These are phyloP conservation scores for Colletotrichum destructivum DNA, from an alignment of 2,329 filamentous ascomycete species.

Conservation along the genomic window DNA sequence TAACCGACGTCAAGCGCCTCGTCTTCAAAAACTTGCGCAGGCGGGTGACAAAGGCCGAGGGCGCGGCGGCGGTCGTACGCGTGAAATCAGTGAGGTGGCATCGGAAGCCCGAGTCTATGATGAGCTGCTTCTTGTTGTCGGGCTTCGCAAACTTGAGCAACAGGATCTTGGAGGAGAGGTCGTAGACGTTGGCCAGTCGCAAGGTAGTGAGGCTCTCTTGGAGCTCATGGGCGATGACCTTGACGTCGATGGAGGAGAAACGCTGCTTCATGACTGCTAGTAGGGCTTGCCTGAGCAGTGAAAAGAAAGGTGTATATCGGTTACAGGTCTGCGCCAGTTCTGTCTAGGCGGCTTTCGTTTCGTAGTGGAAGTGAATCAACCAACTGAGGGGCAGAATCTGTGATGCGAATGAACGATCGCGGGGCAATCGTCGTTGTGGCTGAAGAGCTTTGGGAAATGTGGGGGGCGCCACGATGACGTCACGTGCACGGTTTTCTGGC, in stretches of 20 bases:
- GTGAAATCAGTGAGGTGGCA: conserved; percentile 94
- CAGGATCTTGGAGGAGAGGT: conserved; percentile 95
- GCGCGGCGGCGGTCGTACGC: conserved; percentile 86
- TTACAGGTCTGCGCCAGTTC: conserved; percentile 8
- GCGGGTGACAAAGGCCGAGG: conserved; percentile 87
- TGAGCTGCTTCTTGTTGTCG: conserved; percentile 87
- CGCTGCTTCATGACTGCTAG: conserved; percentile 79
- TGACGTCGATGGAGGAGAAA: conserved; percentile 85
- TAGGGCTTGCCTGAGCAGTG: background rate
- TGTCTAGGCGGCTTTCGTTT: conserved; percentile 24
- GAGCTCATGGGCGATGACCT: conserved; percentile 95
- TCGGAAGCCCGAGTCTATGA: conserved; percentile 96
- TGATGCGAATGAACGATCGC: conserved; percentile 36
- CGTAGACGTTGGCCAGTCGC: conserved; percentile 94
- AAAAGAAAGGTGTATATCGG: background rate
- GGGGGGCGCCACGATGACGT: conserved; percentile 39
- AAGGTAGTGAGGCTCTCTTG: conserved; percentile 81
- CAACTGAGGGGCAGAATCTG: conserved; percentile 39
- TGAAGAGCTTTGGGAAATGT: conserved; percentile 18
- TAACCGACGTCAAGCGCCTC: conserved; percentile 83
- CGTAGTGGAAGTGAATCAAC: conserved; percentile 1
- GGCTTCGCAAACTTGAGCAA: conserved; percentile 96
- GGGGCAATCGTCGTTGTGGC: conserved; percentile 40
- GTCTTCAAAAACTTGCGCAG: conserved; percentile 92
- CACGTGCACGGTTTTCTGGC: conserved; percentile 19